Base-by-base conservation (phyloP, 495 filamentous ascomycete genomes). In the Lasiosphaeria miniovina region DNA sequence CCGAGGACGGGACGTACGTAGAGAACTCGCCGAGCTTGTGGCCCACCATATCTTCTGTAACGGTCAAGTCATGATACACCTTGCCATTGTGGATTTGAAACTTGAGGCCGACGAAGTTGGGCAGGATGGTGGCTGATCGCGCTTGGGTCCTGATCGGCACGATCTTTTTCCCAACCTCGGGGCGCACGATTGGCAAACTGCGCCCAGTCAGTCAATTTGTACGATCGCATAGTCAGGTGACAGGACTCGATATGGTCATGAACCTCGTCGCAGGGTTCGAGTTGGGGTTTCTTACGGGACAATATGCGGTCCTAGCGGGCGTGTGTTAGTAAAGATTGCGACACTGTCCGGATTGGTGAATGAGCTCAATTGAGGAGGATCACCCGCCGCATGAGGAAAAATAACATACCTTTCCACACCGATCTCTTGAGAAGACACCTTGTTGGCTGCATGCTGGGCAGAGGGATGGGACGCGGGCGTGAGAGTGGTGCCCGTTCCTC, bases 11-110 rank as follows among this genome's bases (percentile, higher is more conserved):
- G 6, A 87, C 93, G 74, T 85, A 96, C 92, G 83, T 67, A 61
- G 92, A 85, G 74, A 96, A 98, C 78, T 98, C 95, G 61, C 94
- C 94, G 68, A 98, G 80, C 76, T 98, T 98, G 73, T 95, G 88
- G 46, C 95, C 94, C 14, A 98, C 95, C 95, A 98, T 98, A 70
- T 98, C 91, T 74, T 97, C 93, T 45, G 92, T 96, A 60, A 98
- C 88, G 50, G 80, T 79, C 36, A 98, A 79, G 71, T 98, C 95
- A 61, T 89, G 72, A 70, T 98, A 98, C 2, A 81, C 84, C 82
- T 96, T 98, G 64, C 94, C 94, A 73, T 97, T 98, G 70, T 98
- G 89, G 24, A 98, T 84, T 68, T 93, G 89, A 75, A 98, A 98
- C 68, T 85, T 88, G 64, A 96, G 78, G 6, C 94, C 95, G 34